Conservation (phyloP, 768 basidiomycete species). For the Myochromella boudieri region DNA sequence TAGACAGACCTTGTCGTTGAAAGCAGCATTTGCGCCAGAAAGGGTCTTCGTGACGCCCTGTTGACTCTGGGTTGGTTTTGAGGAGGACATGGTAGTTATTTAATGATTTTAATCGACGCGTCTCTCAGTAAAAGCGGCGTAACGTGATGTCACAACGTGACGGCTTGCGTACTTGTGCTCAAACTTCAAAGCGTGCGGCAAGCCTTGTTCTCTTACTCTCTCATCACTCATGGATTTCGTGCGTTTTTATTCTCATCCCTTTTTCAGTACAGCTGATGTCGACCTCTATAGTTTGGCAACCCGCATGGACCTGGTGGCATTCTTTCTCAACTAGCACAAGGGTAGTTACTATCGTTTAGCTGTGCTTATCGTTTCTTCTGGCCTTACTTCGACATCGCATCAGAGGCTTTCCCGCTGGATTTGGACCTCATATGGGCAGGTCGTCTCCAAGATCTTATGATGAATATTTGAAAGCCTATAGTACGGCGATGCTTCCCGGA, state of each 20-base stretch:
- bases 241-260: constrained; percentile 17
- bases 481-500: constrained; percentile 90
- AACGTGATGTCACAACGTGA: constrained; percentile 35
- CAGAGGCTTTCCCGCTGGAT: constrained; percentile 56
- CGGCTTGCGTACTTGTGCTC: constrained; percentile 23
- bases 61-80: constrained; percentile 32
- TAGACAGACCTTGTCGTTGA: constrained; percentile 79
- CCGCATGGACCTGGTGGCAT: constrained; percentile 58
- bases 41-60: constrained; percentile 43
- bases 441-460: constrained; percentile 78
- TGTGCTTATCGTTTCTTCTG: constrained; percentile 1
- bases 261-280: constrained; percentile 6
- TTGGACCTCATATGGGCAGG: constrained; percentile 44
- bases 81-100: constrained; percentile 32
- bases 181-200: not conserved
- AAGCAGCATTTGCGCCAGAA: constrained; percentile 70
- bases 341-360: constrained; percentile 19
- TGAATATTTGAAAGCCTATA: constrained; percentile 93
- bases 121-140: constrained; percentile 27
- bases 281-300: constrained; percentile 36
- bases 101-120: constrained; percentile 27
- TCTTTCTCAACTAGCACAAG: constrained; percentile 69
- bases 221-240: constrained; percentile 43
- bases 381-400: constrained; percentile 11
- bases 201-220: constrained; percentile 1